Base-by-base conservation (phyloP, 2,329 filamentous ascomycete species). In the Dothideomycetes sp. region DNA sequence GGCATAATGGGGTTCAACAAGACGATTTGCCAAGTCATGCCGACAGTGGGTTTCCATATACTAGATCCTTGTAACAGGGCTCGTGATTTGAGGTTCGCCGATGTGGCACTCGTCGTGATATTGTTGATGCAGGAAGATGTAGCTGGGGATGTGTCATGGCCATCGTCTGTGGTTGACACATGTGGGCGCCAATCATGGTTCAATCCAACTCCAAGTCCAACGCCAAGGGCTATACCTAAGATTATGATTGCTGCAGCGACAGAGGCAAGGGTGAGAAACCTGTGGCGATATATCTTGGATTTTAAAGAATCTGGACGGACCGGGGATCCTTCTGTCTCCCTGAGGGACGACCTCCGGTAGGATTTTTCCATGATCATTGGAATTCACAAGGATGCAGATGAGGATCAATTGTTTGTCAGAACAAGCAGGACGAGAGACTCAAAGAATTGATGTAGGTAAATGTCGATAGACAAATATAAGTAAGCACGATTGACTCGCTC, bases 1-100 rank as follows among this genome's bases (percentile, higher is more conserved):
- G 53, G 62, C 17, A 50, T 43, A 32, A 74, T 55, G 37, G 60
- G 58, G 39, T 62, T 56, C 35, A 51, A 56, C 15, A 82, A 68
- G 31, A 78, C 63, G 39, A 82, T 82, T 51, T 82, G 77, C 76
- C 76, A 82, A 3, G 67, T 67, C 4, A 64, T 59, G 18, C 67
- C 69, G 17, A 70, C 67, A 2, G 55, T 52, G 2, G 78, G 78
- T 43, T 67, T 61, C 76, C 76, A 80, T 15, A 47, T n/a, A n/a
- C n/a, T n/a, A n/a, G n/a, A n/a, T n/a, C n/a, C n/a, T n/a, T n/a
- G n/a, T n/a, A n/a, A n/a, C n/a, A n/a, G n/a, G n/a, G n/a, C n/a
- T n/a, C n/a, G n/a, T n/a, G n/a, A n/a, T n/a, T n/a, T n/a, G n/a
- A n/a, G n/a, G n/a, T n/a, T n/a, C n/a, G n/a, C n/a, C n/a, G n/a